Conservation (phyloP, 2,329 filamentous ascomycete species). For the Corinectria fuckeliana region DNA sequence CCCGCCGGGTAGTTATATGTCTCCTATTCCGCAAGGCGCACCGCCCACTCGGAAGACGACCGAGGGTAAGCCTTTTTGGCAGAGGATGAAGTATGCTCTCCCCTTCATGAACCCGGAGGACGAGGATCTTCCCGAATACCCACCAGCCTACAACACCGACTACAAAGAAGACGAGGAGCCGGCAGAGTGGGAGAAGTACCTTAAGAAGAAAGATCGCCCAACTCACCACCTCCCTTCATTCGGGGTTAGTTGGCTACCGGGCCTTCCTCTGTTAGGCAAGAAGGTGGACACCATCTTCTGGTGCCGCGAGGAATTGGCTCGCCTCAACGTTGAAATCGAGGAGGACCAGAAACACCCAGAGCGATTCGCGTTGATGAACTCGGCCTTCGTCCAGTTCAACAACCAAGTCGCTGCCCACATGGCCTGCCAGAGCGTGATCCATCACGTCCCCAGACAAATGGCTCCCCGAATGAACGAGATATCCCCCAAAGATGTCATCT, state of each 20-base stretch:
- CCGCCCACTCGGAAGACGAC: conserved; percentile 46
- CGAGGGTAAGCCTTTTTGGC: conserved; percentile 55
- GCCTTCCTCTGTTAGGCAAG: conserved; percentile 78
- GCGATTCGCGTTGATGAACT: conserved; percentile 90
- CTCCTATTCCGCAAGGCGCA: conserved; percentile 64
- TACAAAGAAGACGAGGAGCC: conserved; percentile 63
- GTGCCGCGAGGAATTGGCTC: conserved; percentile 84
- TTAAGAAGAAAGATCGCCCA: conserved; percentile 81
- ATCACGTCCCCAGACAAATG: conserved; percentile 94
- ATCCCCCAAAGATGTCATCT: conserved; percentile 88
- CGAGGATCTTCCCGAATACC: conserved; percentile 60
- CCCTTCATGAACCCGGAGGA: conserved; percentile 57
- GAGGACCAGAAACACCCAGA: conserved; percentile 86
- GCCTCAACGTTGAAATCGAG: conserved; percentile 91
- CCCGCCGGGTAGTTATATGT: conserved; percentile 65
- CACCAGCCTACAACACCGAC: conserved; percentile 66
- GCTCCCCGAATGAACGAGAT: conserved; percentile 91
- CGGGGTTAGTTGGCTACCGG: conserved; percentile 73
- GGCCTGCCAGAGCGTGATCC: conserved; percentile 91
- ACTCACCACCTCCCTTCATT: conserved; percentile 77
- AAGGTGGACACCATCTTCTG: conserved; percentile 97
- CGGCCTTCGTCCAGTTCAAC: conserved; percentile 98
- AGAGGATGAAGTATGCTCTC: conserved; percentile 56
- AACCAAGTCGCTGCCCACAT: conserved; percentile 97
- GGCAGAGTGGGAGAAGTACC: conserved; percentile 81